Percentiles rank a stretch among this genome's conserved stretches.
Conservation (phyloP, 805 yeast genomes). For the Maudiozyma barnettii region DNA sequence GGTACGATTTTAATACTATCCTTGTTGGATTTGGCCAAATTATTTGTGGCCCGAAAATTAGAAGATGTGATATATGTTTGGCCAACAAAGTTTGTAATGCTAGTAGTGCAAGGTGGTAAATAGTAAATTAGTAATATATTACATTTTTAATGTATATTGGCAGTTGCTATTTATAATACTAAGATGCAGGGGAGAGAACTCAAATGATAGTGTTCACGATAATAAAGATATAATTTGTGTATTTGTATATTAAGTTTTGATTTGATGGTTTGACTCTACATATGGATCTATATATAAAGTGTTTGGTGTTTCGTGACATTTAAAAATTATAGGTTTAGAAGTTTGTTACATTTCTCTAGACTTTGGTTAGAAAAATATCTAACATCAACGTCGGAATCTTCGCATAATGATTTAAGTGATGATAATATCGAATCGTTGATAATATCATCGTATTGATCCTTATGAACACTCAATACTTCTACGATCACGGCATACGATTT, state of each 20-base stretch:
- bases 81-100: conserved; percentile 48
- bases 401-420: conserved; percentile 50
- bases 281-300: no score
- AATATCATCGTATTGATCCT: conserved; percentile 24
- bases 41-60: conserved; percentile 62
- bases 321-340: conserved; percentile 1
- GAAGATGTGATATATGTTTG: conserved; percentile 66
- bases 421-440: conserved; percentile 50
- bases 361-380: conserved; percentile 73
- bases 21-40: conserved; percentile 91
- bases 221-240: not conserved
- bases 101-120: not conserved
- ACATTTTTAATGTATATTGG: no score
- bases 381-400: conserved; percentile 82
- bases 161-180: no score
- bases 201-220: not conserved
- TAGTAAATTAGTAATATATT: no score
- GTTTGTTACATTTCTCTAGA: conserved; percentile 29
- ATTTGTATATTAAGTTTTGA: not conserved
- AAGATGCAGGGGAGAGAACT: no score
- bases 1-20: conserved; percentile 79
- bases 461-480: conserved; percentile 35
- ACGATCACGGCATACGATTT: conserved; percentile 62
- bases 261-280: no score
- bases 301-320: no score